phyloP scores from a whole-genome alignment of 352 stramenopile genomes.

The Phytopythium helicoides region DNA sequence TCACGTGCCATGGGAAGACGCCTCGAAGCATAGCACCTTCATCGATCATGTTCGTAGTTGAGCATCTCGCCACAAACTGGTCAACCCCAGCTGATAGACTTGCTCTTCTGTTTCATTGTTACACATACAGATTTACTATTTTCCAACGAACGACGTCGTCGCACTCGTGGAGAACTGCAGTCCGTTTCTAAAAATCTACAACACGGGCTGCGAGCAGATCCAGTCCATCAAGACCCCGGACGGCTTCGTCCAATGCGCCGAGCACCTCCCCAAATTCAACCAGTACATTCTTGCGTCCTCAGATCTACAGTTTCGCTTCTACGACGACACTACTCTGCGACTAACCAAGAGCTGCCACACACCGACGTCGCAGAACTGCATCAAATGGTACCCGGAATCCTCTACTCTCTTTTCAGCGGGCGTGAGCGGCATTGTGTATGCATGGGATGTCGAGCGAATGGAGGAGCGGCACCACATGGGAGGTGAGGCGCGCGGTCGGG shows the following conservation, averaged over 20 bases:
- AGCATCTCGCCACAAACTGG: too few relatives aligned
- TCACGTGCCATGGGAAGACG: constrained; percentile 73
- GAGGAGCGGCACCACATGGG: constrained; percentile 84
- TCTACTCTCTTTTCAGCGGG: constrained; percentile 75
- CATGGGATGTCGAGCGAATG: constrained; percentile 83
- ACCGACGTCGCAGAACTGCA: constrained; percentile 75
- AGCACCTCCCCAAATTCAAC: constrained; percentile 66
- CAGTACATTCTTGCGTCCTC: constrained; percentile 81
- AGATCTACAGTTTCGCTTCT: constrained; percentile 82
- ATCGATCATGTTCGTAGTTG: constrained; percentile 56
- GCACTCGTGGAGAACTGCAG: constrained; percentile 77
- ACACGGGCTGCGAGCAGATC: constrained; percentile 66
- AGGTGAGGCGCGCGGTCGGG: constrained; percentile 43
- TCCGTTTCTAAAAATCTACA: constrained; percentile 81
- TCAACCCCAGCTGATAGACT: too few relatives aligned
- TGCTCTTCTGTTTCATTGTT: too few relatives aligned
- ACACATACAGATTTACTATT: constrained; percentile 88
- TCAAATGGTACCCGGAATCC: constrained; percentile 75
- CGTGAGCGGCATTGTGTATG: constrained; percentile 82
- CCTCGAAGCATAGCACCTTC: constrained; percentile 82
- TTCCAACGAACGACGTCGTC: constrained; percentile 60
- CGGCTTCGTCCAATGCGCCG: constrained; percentile 75
- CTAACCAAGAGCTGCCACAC: constrained; percentile 81
- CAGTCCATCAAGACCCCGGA: constrained; percentile 60
- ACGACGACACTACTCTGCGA: constrained; percentile 69